Evolutionary conservation across 2,329 filamentous ascomycete species (phyloP), one percentile per base, ranked within the genome.

Genomic region (Monosporascus sp.): DNA sequence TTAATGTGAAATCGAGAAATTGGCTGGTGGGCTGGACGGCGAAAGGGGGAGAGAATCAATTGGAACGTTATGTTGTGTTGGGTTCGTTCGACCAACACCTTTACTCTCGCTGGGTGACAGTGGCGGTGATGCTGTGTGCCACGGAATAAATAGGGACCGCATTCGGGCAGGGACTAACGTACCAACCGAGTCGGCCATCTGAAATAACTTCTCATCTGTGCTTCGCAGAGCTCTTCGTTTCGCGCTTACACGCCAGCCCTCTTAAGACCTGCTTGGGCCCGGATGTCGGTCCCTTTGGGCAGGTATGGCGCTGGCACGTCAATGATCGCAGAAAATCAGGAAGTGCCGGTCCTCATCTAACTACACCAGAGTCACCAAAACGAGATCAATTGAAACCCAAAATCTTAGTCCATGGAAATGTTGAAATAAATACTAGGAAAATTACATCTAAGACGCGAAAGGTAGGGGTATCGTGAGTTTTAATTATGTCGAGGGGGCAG

Each of bases 101-200:
- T 43, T 19, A 19, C 22, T 14, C n/a, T 8, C 19, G n/a, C 8
- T 6, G 8, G 40, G 40, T 43, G 40, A 14, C 19, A 19, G 40
- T 43, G 40, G 40, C 19, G 40, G 40, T 43, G 40, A 7, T 24
- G 31, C 20, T 53, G 48, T 51, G 38, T 50, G 52, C 27, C 27
- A 38, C 41, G 26, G 43, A 43, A 38, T 45, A 41, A 22, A 48
- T 49, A 66, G 64, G 52, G 44, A 56, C 49, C 47, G 50, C 46
- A 45, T 52, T 55, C 51, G 52, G 49, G 6, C 54, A 65, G 46
- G 43, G 24, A 45, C 48, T 37, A n/a, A 63, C 71, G 56, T 71
- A 79, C 78, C 78, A 61, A 81, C 76, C 58, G 78, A 80, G 68
- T 81, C 77, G 54, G 77, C 76, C 78, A 81, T 57, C 60, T 64